Base-by-base conservation (phyloP, 768 basidiomycete genomes). In the Mycena rosella region DNA sequence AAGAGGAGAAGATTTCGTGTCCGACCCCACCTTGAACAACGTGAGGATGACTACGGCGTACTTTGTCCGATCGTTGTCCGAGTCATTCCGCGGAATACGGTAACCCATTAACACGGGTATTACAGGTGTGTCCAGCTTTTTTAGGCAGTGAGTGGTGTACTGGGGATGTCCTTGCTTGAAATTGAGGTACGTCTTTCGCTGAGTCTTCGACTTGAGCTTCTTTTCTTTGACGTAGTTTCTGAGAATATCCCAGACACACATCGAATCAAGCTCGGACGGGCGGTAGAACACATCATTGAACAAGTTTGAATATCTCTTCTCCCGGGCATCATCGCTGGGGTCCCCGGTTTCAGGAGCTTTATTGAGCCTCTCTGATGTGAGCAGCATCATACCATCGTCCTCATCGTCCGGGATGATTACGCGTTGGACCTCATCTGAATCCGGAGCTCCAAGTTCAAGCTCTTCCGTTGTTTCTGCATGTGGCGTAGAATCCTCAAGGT, bases 281-380 rank as follows among this genome's bases (percentile, higher is more conserved):
- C 68, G 56, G 40, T 56, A 65, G 27, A 65, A 69, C 4, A 69
- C 60, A 40, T 69, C 68, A 42, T 65, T 51, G 44, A 69, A 69
- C 44, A 63, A 42, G 6, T 36, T 18, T 34, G 56, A 67, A 34
- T 45, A 44, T 24, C 47, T 40, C 52, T 53, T 63, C 38, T 57
- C 49, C 47, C 29, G 49, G 15, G 5, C 30, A 34, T 45, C 51
- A 17, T 11, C 53, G n/a, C 30, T 34, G 42, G 9, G 22, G 26
- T 20, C 32, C 26, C 29, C 27, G 14, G 13, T 40, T 48, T 13
- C 34, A 40, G 44, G 30, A 17, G n/a, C 29, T 30, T 55, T 20
- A 51, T 51, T 40, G 22, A 44, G 27, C 26, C 27, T 48, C 51
- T 60, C 59, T 13, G 47, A 18, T 30, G 59, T 48, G 36, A 60